Evolutionary conservation across 2,329 filamentous ascomycete species (phyloP).

Genomic region (Furcasterigmium sp.): DNA sequence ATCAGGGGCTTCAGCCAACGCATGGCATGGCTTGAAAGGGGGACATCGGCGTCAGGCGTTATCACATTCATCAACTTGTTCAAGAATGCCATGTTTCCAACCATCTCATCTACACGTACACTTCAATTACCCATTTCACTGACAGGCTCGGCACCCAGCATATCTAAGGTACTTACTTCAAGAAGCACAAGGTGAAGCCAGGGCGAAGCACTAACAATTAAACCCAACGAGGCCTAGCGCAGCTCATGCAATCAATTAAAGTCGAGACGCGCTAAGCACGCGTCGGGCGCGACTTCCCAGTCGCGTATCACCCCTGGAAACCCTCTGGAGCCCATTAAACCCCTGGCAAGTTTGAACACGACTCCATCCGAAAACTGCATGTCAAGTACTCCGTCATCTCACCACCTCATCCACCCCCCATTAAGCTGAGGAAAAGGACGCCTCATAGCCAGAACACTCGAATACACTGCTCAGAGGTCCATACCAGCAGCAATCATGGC

Average conservation of each 20-base stretch:
- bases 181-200: too few species aligned
- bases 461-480: too few species aligned
- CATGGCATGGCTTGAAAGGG: neutral
- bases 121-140: neutral
- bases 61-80: neutral
- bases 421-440: too few species aligned
- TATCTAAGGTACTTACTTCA: neutral
- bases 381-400: slow-evolving; percentile 7
- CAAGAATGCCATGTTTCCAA: neutral
- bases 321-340: slow-evolving; percentile 7
- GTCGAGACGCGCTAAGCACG: slow-evolving; percentile 23
- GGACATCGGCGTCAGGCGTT: neutral
- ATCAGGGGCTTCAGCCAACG: too few species aligned
- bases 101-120: neutral
- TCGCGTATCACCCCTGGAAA: slow-evolving; percentile 14
- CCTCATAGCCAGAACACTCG: too few species aligned
- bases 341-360: neutral
- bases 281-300: slow-evolving; percentile 22
- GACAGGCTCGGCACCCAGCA: neutral
- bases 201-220: neutral
- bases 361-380: neutral
- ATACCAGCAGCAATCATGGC: slow-evolving; percentile 40
- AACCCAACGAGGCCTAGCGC: slow-evolving; percentile 4
- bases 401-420: slow-evolving; percentile 11
- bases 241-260: slow-evolving; percentile 34